A percentile compares a stretch with the other conserved stretches of the same genome.
phyloP scores from a whole-genome alignment of 1,139 yeast genomes.

The Pneumocystis oryctolagi region DNA sequence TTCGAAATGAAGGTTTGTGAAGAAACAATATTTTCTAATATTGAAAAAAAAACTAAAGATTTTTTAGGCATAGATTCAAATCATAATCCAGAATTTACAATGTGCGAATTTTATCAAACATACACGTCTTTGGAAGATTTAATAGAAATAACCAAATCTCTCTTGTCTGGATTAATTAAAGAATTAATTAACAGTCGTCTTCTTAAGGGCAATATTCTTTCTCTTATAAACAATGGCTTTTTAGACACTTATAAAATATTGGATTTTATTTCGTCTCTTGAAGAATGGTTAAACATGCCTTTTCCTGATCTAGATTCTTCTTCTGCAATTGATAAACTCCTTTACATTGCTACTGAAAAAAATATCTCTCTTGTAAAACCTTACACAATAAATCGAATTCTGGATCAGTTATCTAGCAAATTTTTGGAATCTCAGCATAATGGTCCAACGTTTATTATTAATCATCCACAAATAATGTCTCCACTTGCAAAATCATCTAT shows the following conservation, averaged over 20 bases:
- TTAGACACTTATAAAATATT: constrained; percentile 36
- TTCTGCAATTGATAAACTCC: neutral
- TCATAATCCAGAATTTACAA: constrained; percentile 96
- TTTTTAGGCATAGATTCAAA: constrained; percentile 51
- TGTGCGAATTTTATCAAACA: constrained; percentile 93
- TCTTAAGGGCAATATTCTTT: constrained; percentile 51
- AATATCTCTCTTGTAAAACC: constrained; percentile 15
- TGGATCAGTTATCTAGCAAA: constrained; percentile 49
- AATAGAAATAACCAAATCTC: constrained; percentile 90
- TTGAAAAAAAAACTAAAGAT: constrained; percentile 26
- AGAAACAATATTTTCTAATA: constrained; percentile 46
- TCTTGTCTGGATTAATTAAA: constrained; percentile 96
- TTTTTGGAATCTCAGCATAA: constrained; percentile 49
- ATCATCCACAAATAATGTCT: constrained; percentile 74
- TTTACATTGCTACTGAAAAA: constrained; percentile 25
- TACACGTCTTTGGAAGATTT: constrained; percentile 86
- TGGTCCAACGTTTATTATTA: constrained; percentile 57
- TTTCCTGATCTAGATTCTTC: neutral
- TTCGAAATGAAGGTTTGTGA: constrained; percentile 94
- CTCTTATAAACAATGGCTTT: constrained; percentile 3
- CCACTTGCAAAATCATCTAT: constrained; percentile 64
- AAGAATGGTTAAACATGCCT: constrained; percentile 31
- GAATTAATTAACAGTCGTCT: constrained; percentile 75
- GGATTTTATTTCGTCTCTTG: constrained; percentile 92
- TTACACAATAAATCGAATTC: constrained; percentile 36